phyloP scores from a whole-genome alignment of 768 basidiomycete genomes.

The Ramaria sp. region DNA sequence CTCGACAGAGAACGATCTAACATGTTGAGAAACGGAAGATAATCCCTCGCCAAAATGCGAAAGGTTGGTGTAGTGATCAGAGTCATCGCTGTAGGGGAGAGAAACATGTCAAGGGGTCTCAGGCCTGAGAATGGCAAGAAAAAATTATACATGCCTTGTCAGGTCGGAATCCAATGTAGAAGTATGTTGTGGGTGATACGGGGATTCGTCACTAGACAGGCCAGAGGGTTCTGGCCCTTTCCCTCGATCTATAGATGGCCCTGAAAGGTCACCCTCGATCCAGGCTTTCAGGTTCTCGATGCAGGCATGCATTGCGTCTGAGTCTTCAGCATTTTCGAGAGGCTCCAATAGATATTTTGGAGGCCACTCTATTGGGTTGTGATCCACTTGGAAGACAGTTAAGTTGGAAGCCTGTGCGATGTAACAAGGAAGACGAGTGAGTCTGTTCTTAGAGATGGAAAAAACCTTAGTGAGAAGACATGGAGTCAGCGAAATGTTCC shows the following conservation, averaged over 20 bases:
- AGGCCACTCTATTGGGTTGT: conserved; percentile 94
- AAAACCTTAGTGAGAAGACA: conserved; percentile 48
- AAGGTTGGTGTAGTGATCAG: conserved; percentile 18
- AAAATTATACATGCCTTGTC: background rate
- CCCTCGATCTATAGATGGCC: background rate
- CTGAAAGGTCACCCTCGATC: conserved; percentile 37
- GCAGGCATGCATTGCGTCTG: conserved; percentile 58
- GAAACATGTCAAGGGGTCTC: background rate
- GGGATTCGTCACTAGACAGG: background rate
- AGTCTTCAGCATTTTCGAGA: conserved; percentile 30
- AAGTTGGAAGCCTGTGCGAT: conserved; percentile 61
- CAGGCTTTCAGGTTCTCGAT: conserved; percentile 62
- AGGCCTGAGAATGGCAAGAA: background rate
- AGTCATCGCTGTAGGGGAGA: conserved; percentile 28
- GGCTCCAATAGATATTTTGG: conserved; percentile 46
- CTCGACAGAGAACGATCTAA: conserved; percentile 51
- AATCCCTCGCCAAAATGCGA: background rate
- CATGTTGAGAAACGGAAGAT: conserved; percentile 25
- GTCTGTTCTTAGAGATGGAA: conserved; percentile 76
- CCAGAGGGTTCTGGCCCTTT: background rate
- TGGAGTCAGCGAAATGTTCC: background rate
- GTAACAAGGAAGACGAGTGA: conserved; percentile 71
- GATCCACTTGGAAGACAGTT: conserved; percentile 74
- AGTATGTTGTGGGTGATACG: background rate
- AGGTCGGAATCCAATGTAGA: background rate